These are phyloP conservation scores for Paramyrothecium roridum DNA, from an alignment of 2,329 filamentous ascomycete species.

Conservation along the genomic window DNA sequence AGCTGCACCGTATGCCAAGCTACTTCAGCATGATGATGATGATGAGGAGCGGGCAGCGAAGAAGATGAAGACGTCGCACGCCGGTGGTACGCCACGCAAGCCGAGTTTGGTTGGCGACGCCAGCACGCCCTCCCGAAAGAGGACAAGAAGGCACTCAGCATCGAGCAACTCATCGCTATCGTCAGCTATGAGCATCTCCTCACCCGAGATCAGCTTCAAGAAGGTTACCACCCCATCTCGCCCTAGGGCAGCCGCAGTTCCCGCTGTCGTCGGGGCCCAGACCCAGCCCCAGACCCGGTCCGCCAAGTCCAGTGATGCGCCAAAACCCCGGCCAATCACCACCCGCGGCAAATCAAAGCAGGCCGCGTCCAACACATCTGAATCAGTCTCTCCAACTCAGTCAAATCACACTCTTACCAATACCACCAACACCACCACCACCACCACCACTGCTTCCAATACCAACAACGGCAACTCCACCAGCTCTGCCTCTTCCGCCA, in stretches of 20 bases:
- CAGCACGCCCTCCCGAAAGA: slow-evolving; percentile 32
- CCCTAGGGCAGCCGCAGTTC: slow-evolving; percentile 17
- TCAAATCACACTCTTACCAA: slow-evolving; percentile 16
- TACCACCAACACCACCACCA: slow-evolving; percentile 10
- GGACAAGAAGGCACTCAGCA: slow-evolving; percentile 30
- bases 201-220: slow-evolving; percentile 28
- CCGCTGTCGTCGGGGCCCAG: neutral
- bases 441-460: neutral
- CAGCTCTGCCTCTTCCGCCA: slow-evolving; percentile 5
- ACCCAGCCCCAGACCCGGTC: slow-evolving; percentile 12
- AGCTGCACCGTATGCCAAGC: slow-evolving; percentile 44
- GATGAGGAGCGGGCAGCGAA: slow-evolving; percentile 28
- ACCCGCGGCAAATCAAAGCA: slow-evolving; percentile 35
- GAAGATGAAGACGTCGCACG: slow-evolving; percentile 30
- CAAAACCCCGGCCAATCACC: slow-evolving; percentile 37
- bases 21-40: slow-evolving; percentile 25
- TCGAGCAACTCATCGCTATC: slow-evolving; percentile 42
- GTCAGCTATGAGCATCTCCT: slow-evolving; percentile 34
- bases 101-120: slow-evolving; percentile 16
- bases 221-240: slow-evolving; percentile 20
- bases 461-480: slow-evolving; percentile 7
- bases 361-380: slow-evolving; percentile 31
- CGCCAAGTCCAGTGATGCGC: slow-evolving; percentile 29
- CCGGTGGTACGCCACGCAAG: slow-evolving; percentile 9
- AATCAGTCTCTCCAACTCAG: slow-evolving; percentile 29